Base-by-base conservation (phyloP, 768 basidiomycete species). In the Lactarius hatsudake region DNA sequence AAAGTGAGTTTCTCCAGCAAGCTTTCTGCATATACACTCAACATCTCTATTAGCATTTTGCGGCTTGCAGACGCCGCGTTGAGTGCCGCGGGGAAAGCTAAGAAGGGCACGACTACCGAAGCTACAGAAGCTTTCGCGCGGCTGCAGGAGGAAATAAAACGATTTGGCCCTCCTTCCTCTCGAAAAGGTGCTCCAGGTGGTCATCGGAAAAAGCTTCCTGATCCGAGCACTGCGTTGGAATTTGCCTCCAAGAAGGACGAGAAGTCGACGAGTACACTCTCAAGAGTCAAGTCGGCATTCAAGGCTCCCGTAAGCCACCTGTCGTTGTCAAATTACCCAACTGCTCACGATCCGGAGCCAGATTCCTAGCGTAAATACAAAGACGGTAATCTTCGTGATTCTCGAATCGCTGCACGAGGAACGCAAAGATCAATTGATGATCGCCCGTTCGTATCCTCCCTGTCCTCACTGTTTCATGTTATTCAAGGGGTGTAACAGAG, bases 51-150 rank as follows among this genome's bases (percentile, higher is more conserved):
- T 53, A 62, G 61, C 8, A 1, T 55, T 12, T 62, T 62, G 10
- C 23, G 23, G 28, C 61, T 38, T 30, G 61, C 53, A 28, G 61
- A 62, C 10, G 34, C 34, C 4, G 61, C 61, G 15, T 62, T 62
- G 53, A 23, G 26, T 18, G 48, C 34, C 23, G 61, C 53, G 1
- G 28, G 26, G 15, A 55, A 12, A 15, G 36, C 51, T 1, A 26
- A 18, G 36, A 54, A 36, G 10, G 38, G 26, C 0, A n/a, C 7
- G 53, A 26, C 61, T 18, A 0, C 36, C 12, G 51, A 26, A 23
- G 61, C 53, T 17, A 13, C 53, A n/a, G 5, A 9, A 1, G 51
- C 61, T 13, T 55, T 62, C 34, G 5, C 4, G 15, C 23, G 7
- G 1, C 3, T 55, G 8, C 51, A 23, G 5, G 12, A 20, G 18